phyloP scores from a whole-genome alignment of 164 flowering plant species.

The Chimonanthus praecox region DNA sequence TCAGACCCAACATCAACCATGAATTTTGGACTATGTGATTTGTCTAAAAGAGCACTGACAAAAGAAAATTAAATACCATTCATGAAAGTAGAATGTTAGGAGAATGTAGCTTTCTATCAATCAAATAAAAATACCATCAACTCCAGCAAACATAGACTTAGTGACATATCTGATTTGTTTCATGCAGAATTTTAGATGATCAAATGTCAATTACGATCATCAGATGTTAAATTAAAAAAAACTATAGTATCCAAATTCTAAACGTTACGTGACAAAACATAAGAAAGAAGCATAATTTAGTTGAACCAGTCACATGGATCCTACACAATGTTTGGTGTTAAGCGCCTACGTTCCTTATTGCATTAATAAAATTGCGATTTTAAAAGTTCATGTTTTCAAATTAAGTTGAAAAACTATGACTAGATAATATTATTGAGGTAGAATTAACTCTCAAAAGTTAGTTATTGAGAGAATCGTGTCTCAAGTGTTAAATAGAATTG shows the following conservation, averaged over 20 bases:
- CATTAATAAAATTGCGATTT: no score
- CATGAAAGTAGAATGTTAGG: neutral
- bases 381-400: no score
- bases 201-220: neutral
- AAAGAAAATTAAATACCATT: neutral
- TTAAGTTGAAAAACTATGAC: no score
- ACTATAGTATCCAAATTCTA: no score
- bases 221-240: neutral
- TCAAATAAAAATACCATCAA: neutral
- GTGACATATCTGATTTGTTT: neutral
- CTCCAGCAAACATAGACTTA: neutral
- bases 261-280: neutral
- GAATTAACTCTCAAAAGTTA: no score
- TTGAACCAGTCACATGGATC: neutral
- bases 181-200: neutral
- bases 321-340: neutral
- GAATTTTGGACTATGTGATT: no score
- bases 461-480: no score
- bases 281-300: neutral
- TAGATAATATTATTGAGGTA: no score
- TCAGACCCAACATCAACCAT: no score
- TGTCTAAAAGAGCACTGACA: neutral
- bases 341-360: no score
- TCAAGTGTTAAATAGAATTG: no score
- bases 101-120: neutral